Percentiles rank a stretch among this genome's conserved stretches.
These are phyloP conservation scores for Sechiopsis laciniata DNA, from an alignment of 306 rosid species.

Conservation along the genomic window DNA sequence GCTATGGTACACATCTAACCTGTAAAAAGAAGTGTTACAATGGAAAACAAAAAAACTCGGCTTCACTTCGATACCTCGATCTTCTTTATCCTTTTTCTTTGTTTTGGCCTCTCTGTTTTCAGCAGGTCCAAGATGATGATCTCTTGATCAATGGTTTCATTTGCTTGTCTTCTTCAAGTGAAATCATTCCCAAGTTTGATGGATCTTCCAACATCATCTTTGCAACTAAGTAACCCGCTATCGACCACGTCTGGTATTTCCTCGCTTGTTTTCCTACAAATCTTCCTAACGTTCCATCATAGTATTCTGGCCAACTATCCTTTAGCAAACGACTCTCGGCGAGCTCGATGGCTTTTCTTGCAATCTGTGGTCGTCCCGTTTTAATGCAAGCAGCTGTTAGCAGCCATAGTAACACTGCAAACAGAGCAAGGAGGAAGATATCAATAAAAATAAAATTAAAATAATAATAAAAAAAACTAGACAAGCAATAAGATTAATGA, in stretches of 20 bases:
- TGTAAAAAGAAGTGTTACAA: slow-evolving; percentile 23
- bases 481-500: too few relatives aligned
- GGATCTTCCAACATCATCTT: slow-evolving; percentile 24
- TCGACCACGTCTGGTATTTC: slow-evolving; percentile 23
- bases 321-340: slow-evolving; percentile 19
- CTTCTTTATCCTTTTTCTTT: not conserved
- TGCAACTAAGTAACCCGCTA: slow-evolving; percentile 23
- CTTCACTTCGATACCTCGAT: not conserved
- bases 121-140: slow-evolving; percentile 24
- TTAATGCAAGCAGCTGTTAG: slow-evolving; percentile 23
- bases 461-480: too few relatives aligned
- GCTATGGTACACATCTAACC: slow-evolving; percentile 19
- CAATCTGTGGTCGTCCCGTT: slow-evolving; percentile 22
- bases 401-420: slow-evolving; percentile 21
- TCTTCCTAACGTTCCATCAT: slow-evolving; percentile 20
- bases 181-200: slow-evolving; percentile 21
- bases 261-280: slow-evolving; percentile 18
- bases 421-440: not conserved
- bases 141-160: slow-evolving; percentile 22
- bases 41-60: slow-evolving; percentile 11
- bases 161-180: slow-evolving; percentile 22
- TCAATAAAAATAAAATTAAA: too few relatives aligned
- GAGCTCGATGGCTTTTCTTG: slow-evolving; percentile 21
- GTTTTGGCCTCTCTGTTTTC: not conserved
- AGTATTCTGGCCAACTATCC: slow-evolving; percentile 20